Conservation (phyloP, 2,329 filamentous ascomycete genomes). For the Colletotrichum musae region DNA sequence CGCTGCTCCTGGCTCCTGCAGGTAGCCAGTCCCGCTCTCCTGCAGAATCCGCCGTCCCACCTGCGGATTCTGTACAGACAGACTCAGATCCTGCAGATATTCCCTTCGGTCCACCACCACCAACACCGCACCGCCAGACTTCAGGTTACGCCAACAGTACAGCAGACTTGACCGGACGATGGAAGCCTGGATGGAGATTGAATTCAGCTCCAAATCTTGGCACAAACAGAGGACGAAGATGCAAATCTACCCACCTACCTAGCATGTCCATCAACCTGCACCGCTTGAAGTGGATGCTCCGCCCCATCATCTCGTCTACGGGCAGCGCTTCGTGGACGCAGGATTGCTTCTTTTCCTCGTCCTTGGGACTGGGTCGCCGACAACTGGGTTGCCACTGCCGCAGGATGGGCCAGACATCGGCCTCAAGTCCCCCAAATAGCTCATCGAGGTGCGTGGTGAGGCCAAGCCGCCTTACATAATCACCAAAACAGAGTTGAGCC, state of each 20-base stretch:
- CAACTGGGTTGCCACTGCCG: constrained; percentile 1
- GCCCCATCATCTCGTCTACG: constrained; percentile 40
- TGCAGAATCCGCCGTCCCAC: not conserved
- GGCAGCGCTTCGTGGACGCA: constrained; percentile 25
- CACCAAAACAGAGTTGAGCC: constrained; percentile 1
- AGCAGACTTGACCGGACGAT: constrained; percentile 20
- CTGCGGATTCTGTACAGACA: not conserved
- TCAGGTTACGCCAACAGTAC: constrained; percentile 13
- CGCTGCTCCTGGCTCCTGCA: not conserved
- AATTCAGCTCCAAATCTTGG: constrained; percentile 4
- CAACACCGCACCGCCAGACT: not conserved
- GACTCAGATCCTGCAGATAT: not conserved
- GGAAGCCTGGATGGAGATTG: constrained; percentile 25
- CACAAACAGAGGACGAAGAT: not conserved
- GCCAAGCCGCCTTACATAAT: constrained; percentile 2
- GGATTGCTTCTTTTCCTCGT: constrained; percentile 3
- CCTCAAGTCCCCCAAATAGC: constrained; percentile 2
- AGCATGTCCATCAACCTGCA: too few species aligned
- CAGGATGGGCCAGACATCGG: constrained; percentile 1
- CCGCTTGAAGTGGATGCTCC: not conserved
- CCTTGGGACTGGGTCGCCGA: not conserved
- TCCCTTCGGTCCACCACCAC: not conserved
- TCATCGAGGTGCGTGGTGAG: not conserved
- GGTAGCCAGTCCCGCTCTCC: constrained; percentile 9
- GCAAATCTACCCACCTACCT: not conserved